phyloP scores from a whole-genome alignment of 2,329 filamentous ascomycete genomes.

The Ceratocystis huliohia region DNA sequence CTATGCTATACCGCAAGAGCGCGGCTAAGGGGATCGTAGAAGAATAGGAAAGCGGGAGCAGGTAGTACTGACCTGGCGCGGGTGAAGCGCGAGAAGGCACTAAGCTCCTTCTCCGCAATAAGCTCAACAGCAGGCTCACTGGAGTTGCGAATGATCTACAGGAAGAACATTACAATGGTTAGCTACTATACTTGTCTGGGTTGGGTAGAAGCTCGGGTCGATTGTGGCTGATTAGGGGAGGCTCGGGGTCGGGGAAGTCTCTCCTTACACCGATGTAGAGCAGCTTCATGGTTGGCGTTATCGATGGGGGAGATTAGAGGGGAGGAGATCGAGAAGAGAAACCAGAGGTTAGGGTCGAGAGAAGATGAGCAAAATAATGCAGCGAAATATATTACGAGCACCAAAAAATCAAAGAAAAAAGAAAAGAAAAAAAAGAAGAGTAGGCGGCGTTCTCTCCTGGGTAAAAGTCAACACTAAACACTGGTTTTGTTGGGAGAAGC shows the following conservation, averaged over 20 bases:
- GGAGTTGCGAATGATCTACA: constrained; percentile 69
- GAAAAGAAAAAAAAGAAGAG: neutral
- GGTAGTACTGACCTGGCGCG: constrained; percentile 46
- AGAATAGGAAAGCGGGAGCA: neutral
- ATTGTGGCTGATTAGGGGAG: neutral
- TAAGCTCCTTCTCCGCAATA: constrained; percentile 62
- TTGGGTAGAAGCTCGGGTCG: neutral
- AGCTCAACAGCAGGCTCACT: constrained; percentile 64
- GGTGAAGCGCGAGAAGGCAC: constrained; percentile 69
- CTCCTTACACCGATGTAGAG: constrained; percentile 66
- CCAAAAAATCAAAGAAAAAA: neutral
- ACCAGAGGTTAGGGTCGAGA: neutral
- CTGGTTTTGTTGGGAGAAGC: neutral
- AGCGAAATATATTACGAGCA: neutral
- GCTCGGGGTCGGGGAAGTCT: neutral
- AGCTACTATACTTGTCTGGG: neutral
- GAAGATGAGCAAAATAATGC: neutral
- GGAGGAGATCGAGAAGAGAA: neutral
- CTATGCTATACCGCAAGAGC: neutral
- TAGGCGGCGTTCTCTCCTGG: neutral
- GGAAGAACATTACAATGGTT: neutral
- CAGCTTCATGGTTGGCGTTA: constrained; percentile 56
- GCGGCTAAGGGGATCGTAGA: neutral
- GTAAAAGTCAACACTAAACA: neutral
- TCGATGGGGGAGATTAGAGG: neutral